phyloP scores from a whole-genome alignment of 345 rosid genomes.

The Hypericum perforatum region DNA sequence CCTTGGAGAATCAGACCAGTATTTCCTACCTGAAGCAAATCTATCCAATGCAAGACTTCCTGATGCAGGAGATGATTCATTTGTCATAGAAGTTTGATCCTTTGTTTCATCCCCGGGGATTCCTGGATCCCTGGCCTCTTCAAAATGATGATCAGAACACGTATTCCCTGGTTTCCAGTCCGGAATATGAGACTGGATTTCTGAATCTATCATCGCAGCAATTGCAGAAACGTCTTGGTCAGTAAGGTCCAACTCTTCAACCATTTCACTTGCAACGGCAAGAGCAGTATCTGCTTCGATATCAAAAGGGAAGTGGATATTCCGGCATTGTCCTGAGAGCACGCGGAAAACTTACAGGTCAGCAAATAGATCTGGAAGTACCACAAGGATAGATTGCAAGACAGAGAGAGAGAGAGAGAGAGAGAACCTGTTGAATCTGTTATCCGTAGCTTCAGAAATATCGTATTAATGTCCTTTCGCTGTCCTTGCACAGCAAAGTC shows the following conservation, averaged over 20 bases:
- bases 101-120: conserved; percentile 10
- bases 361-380: background rate
- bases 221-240: conserved; percentile 80
- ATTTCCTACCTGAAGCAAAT: conserved; percentile 75
- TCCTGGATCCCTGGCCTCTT: conserved; percentile 19
- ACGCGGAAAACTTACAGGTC: conserved; percentile 4
- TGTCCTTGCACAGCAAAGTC: conserved; percentile 79
- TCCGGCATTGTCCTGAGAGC: conserved; percentile 58
- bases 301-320: conserved; percentile 94
- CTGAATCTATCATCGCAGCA: conserved; percentile 62
- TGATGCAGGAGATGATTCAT: conserved; percentile 25
- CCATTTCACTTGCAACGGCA: conserved; percentile 95
- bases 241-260: conserved; percentile 76
- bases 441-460: conserved; percentile 79
- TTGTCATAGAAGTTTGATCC: conserved; percentile 18
- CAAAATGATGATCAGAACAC: conserved; percentile 12
- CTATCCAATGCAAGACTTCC: conserved; percentile 46
- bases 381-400: background rate
- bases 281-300: conserved; percentile 71
- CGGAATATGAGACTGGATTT: conserved; percentile 62
- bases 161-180: conserved; percentile 45
- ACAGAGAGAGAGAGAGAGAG: conserved; percentile 11
- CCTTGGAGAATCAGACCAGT: conserved; percentile 75
- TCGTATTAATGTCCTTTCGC: conserved; percentile 60
- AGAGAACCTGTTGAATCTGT: conserved; percentile 69